These are phyloP conservation scores for Exophiala dermatitidis DNA, from an alignment of 2,329 filamentous ascomycete genomes.

Conservation along the genomic window DNA sequence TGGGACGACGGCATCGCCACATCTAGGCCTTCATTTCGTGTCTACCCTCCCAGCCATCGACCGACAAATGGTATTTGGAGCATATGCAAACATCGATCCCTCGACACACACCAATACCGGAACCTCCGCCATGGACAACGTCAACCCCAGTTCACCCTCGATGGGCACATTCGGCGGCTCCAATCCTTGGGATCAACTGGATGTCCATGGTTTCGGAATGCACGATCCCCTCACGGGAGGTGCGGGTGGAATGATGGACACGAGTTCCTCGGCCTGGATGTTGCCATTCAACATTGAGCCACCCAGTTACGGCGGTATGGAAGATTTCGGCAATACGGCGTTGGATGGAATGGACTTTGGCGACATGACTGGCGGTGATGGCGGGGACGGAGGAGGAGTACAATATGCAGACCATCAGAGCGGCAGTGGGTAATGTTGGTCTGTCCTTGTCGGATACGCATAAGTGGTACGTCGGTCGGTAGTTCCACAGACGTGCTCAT, in stretches of 20 bases:
- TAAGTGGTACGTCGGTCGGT: neutral
- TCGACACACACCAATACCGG: constrained; percentile 21
- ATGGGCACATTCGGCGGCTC: constrained; percentile 26
- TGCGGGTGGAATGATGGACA: constrained; percentile 11
- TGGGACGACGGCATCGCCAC: constrained; percentile 29
- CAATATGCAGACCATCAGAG: constrained; percentile 15
- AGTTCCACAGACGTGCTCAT: neutral
- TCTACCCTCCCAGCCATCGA: constrained; percentile 59
- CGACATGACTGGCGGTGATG: constrained; percentile 10
- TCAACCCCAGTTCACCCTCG: constrained; percentile 26
- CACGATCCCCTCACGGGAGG: constrained; percentile 16
- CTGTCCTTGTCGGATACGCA: neutral
- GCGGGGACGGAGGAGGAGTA: constrained; percentile 8
- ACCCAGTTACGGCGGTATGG: constrained; percentile 41
- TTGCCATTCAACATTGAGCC: constrained; percentile 89
- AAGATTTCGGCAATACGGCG: constrained; percentile 18
- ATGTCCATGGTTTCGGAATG: constrained; percentile 22
- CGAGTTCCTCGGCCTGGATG: constrained; percentile 62
- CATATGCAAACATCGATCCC: constrained; percentile 54
- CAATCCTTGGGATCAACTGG: constrained; percentile 23
- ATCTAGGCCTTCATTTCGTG: constrained; percentile 36
- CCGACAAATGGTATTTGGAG: constrained; percentile 67
- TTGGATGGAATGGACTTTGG: constrained; percentile 23
- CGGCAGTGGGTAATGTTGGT: neutral
- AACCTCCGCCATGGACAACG: constrained; percentile 30